Evolutionary conservation across 2,329 filamentous ascomycete genomes (phyloP).

Genomic region (Pseudocercospora ulei): DNA sequence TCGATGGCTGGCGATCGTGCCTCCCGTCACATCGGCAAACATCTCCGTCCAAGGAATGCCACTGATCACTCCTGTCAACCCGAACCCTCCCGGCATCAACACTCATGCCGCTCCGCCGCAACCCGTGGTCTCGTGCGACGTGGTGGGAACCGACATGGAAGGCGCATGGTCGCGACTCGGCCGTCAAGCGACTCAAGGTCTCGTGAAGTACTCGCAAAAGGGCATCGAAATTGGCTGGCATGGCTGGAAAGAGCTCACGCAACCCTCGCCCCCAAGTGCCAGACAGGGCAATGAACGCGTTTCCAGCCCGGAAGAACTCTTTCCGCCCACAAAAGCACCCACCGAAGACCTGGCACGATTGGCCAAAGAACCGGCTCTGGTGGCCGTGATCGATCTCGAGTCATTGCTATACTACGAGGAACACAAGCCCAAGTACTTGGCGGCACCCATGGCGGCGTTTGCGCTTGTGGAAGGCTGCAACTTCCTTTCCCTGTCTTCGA

Average conservation of each 20-base stretch:
- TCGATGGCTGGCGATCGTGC: conserved; percentile 69
- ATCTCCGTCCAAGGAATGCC: conserved; percentile 59
- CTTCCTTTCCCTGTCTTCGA: conserved; percentile 67
- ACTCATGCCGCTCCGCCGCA: conserved; percentile 60
- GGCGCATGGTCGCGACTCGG: conserved; percentile 32
- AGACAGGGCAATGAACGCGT: conserved; percentile 18
- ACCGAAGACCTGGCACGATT: conserved; percentile 46
- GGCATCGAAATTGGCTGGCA: conserved; percentile 62
- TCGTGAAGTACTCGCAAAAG: conserved; percentile 54
- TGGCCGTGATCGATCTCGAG: conserved; percentile 65
- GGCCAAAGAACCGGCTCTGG: conserved; percentile 58
- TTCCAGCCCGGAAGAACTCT: conserved; percentile 34
- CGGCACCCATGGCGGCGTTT: conserved; percentile 61
- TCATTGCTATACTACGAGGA: conserved; percentile 44
- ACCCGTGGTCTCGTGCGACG: conserved; percentile 55
- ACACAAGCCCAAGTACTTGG: conserved; percentile 43
- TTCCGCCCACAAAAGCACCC: conserved; percentile 66
- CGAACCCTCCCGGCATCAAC: conserved; percentile 47
- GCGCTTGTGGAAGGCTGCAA: conserved; percentile 64
- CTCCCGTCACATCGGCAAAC: conserved; percentile 56
- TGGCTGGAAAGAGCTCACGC: conserved; percentile 74
- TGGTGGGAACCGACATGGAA: conserved; percentile 63
- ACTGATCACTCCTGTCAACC: conserved; percentile 44
- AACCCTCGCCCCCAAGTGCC: conserved; percentile 38
- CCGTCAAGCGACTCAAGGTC: conserved; percentile 68